Percentiles rank a stretch among this genome's conserved stretches.
These are phyloP conservation scores for Xylaria venustula DNA, from an alignment of 495 filamentous ascomycete species.

Conservation along the genomic window DNA sequence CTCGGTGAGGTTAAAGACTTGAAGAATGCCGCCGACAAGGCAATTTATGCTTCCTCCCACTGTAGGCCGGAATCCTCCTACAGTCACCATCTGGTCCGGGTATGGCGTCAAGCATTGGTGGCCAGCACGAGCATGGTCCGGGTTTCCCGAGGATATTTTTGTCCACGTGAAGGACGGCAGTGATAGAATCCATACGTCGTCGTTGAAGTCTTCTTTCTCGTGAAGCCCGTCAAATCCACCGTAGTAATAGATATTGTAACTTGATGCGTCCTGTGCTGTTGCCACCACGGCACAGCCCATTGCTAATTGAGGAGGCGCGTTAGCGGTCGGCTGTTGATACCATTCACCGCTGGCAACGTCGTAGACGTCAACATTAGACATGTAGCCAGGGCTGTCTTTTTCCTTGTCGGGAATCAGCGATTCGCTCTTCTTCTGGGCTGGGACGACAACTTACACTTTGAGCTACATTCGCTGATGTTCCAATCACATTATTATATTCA, in stretches of 20 bases:
- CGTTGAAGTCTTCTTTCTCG: slow-evolving; percentile 38
- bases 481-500: slow-evolving; percentile 25
- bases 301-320: slow-evolving; percentile 53
- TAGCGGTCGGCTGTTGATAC: slow-evolving; percentile 62
- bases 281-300: slow-evolving; percentile 68
- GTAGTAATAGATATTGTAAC: slow-evolving; percentile 74
- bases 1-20: slow-evolving; percentile 64
- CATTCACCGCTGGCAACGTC: slow-evolving; percentile 57
- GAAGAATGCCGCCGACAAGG: slow-evolving; percentile 53
- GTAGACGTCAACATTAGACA: slow-evolving; percentile 66
- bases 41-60: slow-evolving; percentile 35
- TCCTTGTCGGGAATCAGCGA: slow-evolving; percentile 22
- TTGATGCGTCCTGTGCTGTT: slow-evolving; percentile 57
- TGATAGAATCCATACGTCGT: slow-evolving; percentile 73
- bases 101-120: slow-evolving; percentile 69
- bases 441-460: slow-evolving; percentile 40
- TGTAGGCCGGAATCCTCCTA: slow-evolving; percentile 54
- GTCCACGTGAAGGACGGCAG: slow-evolving; percentile 78
- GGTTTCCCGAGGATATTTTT: slow-evolving; percentile 50
- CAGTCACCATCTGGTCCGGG: slow-evolving; percentile 68
- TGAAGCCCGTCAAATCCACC: slow-evolving; percentile 62
- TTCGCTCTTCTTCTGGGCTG: background rate
- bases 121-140: slow-evolving; percentile 52
- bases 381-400: slow-evolving; percentile 55
- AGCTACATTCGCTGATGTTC: slow-evolving; percentile 34